phyloP scores from a whole-genome alignment of 2,329 filamentous ascomycete genomes.

The Exophiala mesophila region DNA sequence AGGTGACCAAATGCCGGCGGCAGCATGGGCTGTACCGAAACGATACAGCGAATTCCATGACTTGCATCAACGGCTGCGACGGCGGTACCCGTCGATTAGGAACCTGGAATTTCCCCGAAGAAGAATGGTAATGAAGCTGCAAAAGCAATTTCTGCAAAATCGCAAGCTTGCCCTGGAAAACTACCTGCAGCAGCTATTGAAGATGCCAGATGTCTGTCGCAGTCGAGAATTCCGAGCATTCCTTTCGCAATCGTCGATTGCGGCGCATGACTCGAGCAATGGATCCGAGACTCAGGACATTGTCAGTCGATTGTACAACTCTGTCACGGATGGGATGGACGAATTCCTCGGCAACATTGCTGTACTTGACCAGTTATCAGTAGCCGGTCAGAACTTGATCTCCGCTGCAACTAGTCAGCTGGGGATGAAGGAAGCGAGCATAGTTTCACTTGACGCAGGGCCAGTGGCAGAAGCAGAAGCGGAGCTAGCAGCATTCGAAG shows the following conservation, averaged over 20 bases:
- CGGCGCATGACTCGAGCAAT: conserved; percentile 57
- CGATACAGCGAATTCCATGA: conserved; percentile 97
- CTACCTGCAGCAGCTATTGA: conserved; percentile 75
- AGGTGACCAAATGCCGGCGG: conserved; percentile 94
- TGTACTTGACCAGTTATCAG: conserved; percentile 87
- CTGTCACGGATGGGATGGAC: conserved; percentile 95
- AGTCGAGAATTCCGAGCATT: conserved; percentile 90
- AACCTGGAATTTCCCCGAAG: conserved; percentile 87
- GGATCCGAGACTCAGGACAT: conserved; percentile 71
- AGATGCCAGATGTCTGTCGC: conserved; percentile 87
- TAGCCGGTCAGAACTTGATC: conserved; percentile 80
- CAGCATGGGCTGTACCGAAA: conserved; percentile 85
- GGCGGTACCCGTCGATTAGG: conserved; percentile 79
- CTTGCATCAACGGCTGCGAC: conserved; percentile 80
- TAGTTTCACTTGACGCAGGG: conserved; percentile 42
- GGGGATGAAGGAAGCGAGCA: conserved; percentile 29
- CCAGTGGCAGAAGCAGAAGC: conserved; percentile 76
- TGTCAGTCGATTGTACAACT: conserved; percentile 91
- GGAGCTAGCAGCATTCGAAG: conserved; percentile 88
- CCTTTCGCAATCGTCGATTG: conserved; percentile 77
- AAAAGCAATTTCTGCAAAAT: conserved; percentile 92
- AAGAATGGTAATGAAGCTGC: conserved; percentile 91
- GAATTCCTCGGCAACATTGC: conserved; percentile 95
- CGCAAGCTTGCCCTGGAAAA: conserved; percentile 75
- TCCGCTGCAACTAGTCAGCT: conserved; percentile 50